A percentile compares a stretch with the other conserved stretches of the same genome.
Evolutionary conservation across 2,329 filamentous ascomycete genomes (phyloP).

Genomic region (Westerdykella ornata): DNA sequence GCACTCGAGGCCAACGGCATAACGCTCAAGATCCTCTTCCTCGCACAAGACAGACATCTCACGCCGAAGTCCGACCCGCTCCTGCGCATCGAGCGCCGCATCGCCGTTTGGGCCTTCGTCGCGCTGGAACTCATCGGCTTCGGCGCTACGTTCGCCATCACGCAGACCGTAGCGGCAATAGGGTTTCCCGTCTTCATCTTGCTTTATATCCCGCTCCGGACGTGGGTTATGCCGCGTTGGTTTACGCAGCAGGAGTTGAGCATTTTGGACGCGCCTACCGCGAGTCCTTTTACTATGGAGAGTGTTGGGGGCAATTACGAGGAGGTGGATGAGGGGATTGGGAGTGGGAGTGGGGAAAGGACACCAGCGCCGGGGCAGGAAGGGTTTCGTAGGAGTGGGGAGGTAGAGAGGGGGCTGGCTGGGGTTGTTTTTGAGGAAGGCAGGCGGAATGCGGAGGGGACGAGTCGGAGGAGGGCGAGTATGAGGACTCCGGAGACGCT

Average conservation of each 20-base stretch:
- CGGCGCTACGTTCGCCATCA: slow-evolving; percentile 51
- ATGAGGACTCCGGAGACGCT: slow-evolving; percentile 12
- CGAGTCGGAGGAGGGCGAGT: slow-evolving; percentile 15
- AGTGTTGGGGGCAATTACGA: slow-evolving; percentile 45
- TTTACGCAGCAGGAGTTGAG: slow-evolving; percentile 46
- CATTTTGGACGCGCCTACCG: slow-evolving; percentile 50
- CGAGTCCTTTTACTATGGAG: slow-evolving; percentile 48
- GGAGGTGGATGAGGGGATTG: background rate
- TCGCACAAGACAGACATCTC: slow-evolving; percentile 44
- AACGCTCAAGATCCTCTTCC: slow-evolving; percentile 46
- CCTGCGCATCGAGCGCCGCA: slow-evolving; percentile 38
- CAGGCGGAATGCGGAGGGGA: slow-evolving; percentile 3
- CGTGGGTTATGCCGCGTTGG: slow-evolving; percentile 45
- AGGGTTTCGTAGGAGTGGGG: slow-evolving; percentile 12
- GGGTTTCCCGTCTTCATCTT: slow-evolving; percentile 55
- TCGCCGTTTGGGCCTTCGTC: slow-evolving; percentile 46
- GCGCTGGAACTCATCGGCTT: slow-evolving; percentile 48
- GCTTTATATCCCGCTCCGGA: slow-evolving; percentile 50
- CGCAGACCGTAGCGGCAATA: slow-evolving; percentile 55
- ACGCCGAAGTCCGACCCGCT: slow-evolving; percentile 45
- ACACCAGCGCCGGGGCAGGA: background rate
- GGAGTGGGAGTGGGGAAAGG: slow-evolving; percentile 3
- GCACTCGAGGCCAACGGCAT: slow-evolving; percentile 50
- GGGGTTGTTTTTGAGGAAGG: slow-evolving; percentile 8
- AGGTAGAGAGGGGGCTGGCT: slow-evolving; percentile 24